Base-by-base conservation (phyloP, 805 yeast genomes). In the Candida nanaspora region DNA sequence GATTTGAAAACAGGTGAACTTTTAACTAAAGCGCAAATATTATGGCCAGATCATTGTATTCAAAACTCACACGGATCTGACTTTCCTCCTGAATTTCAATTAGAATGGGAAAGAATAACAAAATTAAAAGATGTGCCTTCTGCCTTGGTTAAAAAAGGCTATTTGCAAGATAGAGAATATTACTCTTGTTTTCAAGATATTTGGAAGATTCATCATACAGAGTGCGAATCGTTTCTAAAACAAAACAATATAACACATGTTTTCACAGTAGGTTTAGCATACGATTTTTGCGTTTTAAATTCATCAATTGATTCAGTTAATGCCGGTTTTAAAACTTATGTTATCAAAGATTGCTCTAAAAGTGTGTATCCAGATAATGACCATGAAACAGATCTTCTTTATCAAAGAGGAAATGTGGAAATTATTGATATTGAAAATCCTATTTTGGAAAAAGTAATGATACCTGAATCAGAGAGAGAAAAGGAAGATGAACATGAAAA, bases 41-140 rank as follows among this genome's bases (percentile, higher is more conserved):
- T 87, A 3, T 89, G 97, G 97, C 97, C 98, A 0, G 89, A 76
- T 41, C 98, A 89, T 56, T 89, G 97, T 59, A 75, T 89, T 14
- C 89, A 86, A 52, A 68, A 70, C 39, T 69, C 88, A 0, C 37
- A 47, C 5, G 98, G 97, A 0, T 72, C 89, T 0, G 68, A 71
- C 29, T 67, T 84, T 27, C 84, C 86, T 5, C 47, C 59, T 0
- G 74, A 65, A 45, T 66, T 87, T 40, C 59, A 63, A 30, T 50
- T 53, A 2, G 52, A 49, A 1, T 60, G 76, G 40, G 45, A 47
- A 2, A 16, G 43, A 19, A 21, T 49, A 29, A 21, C 46, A 10
- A 30, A 42, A 4, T 34, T 69, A 33, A 63, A 65, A 43, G 55
- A 58, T 22, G 58, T 69, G 3, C 65, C 72, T 25, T 49, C 64